These are phyloP conservation scores for Thermoascus crustaceus DNA, from an alignment of 2,329 filamentous ascomycete species.

Conservation along the genomic window DNA sequence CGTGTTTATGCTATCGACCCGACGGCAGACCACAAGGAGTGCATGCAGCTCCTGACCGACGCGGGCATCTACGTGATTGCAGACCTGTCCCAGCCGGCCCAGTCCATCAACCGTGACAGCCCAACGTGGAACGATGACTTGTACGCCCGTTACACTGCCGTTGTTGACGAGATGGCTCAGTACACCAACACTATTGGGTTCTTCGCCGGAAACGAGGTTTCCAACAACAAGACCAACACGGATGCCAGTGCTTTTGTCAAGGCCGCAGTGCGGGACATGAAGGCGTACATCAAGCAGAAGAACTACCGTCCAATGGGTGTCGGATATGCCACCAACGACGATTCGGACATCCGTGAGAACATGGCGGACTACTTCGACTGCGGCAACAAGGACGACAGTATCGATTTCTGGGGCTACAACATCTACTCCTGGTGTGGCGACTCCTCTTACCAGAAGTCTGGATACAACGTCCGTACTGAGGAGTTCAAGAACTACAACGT, in stretches of 20 bases:
- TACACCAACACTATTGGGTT: conserved; percentile 94
- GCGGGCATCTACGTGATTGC: conserved; percentile 93
- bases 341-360: conserved; percentile 68
- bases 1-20: conserved; percentile 93
- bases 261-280: conserved; percentile 92
- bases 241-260: conserved; percentile 89
- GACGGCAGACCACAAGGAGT: conserved; percentile 64
- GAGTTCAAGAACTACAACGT: conserved; percentile 88
- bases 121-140: conserved; percentile 73
- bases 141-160: conserved; percentile 70
- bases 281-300: conserved; percentile 80
- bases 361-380: conserved; percentile 96
- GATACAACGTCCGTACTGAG: conserved; percentile 71
- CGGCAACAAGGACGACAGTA: conserved; percentile 55
- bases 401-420: conserved; percentile 99
- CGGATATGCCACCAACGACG: conserved; percentile 94
- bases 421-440: conserved; percentile 99
- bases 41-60: conserved; percentile 74
- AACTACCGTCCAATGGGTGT: conserved; percentile 73
- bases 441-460: conserved; percentile 66
- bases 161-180: conserved; percentile 70
- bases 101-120: conserved; percentile 76
- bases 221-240: conserved; percentile 83
- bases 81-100: conserved; percentile 72
- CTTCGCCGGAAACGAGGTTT: conserved; percentile 97